phyloP scores from a whole-genome alignment of 2,329 filamentous ascomycete species.

The Apiospora marii region DNA sequence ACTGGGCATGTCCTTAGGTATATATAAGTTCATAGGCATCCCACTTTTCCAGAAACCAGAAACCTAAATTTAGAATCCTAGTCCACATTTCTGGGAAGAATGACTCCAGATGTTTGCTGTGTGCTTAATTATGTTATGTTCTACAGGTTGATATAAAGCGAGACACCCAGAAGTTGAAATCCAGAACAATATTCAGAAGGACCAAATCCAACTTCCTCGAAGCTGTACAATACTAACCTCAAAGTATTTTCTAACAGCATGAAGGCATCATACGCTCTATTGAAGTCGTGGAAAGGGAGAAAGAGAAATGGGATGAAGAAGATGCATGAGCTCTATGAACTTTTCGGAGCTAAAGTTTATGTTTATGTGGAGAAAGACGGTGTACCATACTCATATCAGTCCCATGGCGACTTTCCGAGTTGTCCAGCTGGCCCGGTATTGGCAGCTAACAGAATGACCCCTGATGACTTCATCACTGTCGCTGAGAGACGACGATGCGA shows the following conservation, averaged over 20 bases:
- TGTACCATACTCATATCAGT: conserved; percentile 1
- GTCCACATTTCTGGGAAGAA: neutral
- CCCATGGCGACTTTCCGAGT: conserved; percentile 5
- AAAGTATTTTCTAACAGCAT: too few relatives aligned
- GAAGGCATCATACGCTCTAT: too few relatives aligned
- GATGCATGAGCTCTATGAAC: too few relatives aligned
- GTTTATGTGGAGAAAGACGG: conserved; percentile 1
- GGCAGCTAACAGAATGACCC: neutral
- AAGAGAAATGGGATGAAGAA: too few relatives aligned
- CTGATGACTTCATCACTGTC: conserved; percentile 9
- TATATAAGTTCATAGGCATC: neutral
- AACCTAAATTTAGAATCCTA: conserved; percentile 9
- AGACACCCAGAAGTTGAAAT: neutral
- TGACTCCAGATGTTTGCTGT: neutral
- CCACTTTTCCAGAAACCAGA: neutral
- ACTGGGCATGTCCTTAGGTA: neutral
- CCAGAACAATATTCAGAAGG: too few relatives aligned
- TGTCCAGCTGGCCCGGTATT: neutral
- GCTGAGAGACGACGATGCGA: conserved; percentile 4
- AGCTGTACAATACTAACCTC: too few relatives aligned
- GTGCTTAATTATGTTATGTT: neutral
- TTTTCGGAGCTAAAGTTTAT: too few relatives aligned
- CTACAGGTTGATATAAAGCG: neutral
- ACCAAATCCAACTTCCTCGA: too few relatives aligned
- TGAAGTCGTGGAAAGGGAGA: too few relatives aligned